A percentile compares a stretch with the other conserved stretches of the same genome.
Evolutionary conservation across 108 stramenopile species (phyloP).

Genomic region (Cyclotella distinguenda): DNA sequence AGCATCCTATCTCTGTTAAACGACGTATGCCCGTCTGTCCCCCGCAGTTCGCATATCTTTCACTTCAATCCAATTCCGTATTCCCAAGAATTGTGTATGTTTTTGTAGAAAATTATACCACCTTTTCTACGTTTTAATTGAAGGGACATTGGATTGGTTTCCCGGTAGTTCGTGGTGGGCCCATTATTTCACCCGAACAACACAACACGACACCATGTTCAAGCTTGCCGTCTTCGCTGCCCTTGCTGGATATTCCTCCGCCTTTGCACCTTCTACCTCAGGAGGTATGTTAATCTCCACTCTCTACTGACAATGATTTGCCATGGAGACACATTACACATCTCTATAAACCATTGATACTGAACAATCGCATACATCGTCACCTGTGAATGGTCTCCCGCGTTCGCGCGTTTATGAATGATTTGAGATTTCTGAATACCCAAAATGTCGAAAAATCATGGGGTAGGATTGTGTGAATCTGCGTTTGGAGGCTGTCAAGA

Average conservation of each 20-base stretch:
- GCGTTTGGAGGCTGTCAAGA: no score
- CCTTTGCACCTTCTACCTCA: slow-evolving; percentile 40
- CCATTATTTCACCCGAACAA: not conserved
- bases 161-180: slow-evolving; percentile 1
- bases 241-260: slow-evolving; percentile 18
- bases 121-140: no score
- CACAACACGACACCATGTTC: slow-evolving; percentile 31
- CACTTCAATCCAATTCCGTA: not conserved
- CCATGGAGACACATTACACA: no score
- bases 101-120: no score
- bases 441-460: no score
- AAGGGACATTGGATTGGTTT: no score
- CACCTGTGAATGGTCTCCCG: not conserved
- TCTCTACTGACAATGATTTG: no score
- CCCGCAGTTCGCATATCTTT: not conserved
- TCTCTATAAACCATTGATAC: no score
- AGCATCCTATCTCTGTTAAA: not conserved
- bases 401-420: no score
- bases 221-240: slow-evolving; percentile 36
- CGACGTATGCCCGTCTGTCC: slow-evolving; percentile 9
- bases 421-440: no score
- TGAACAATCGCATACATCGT: not conserved
- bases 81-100: not conserved
- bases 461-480: not conserved
- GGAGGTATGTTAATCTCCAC: slow-evolving; percentile 27